Base-by-base conservation (phyloP, 176 grass and related monocot genomes). In the Cenchrus purpureus region DNA sequence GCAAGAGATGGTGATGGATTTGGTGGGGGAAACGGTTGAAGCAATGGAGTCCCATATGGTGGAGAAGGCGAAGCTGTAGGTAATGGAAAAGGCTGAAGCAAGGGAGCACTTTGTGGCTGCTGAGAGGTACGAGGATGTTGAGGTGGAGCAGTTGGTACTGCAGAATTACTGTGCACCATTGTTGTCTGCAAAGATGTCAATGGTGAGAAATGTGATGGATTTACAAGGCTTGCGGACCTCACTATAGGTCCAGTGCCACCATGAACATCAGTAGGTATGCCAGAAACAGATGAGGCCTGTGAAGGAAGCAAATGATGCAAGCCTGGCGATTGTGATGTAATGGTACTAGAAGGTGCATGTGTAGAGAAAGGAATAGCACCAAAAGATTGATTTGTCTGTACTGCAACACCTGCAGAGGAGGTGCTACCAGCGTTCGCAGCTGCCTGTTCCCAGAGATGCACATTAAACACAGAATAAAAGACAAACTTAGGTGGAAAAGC, bases 21-120 rank as follows among this genome's bases (percentile, higher is more conserved):
- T 68, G 87, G 87, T 69, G 87, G 82, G 6, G 82, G 87, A 81
- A 85, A 89, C 1, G 87, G 87, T 76, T 89, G 87, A 85, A 89
- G 82, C 32, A 89, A 81, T 70, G 87, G 87, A 76, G 82, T 89
- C 2, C 77, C 87, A 89, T 89, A 89, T 14, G 87, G 87, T 55
- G 87, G 87, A 52, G 89, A 91, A 37, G 86, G 74, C 12, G 84
- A 81, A 44, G 76, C 79, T 16, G 73, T 64, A 59, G 86, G 89
- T 58, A 85, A 79, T 20, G 80, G 89, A 76, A 84, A 94, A 40
- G 92, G 63, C 48, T 86, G 91, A 85, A 90, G 91, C 89, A 94
- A 81, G 15, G 86, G 83, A 63, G 89, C 78, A 73, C 71, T 88
- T 51, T 90, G 84, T 0, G 86, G 83, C 14, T 78, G 89, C 77